A percentile compares a stretch with the other conserved stretches of the same genome.
Conservation (phyloP, 495 filamentous ascomycete species). For the Hypoxylon trugodes region DNA sequence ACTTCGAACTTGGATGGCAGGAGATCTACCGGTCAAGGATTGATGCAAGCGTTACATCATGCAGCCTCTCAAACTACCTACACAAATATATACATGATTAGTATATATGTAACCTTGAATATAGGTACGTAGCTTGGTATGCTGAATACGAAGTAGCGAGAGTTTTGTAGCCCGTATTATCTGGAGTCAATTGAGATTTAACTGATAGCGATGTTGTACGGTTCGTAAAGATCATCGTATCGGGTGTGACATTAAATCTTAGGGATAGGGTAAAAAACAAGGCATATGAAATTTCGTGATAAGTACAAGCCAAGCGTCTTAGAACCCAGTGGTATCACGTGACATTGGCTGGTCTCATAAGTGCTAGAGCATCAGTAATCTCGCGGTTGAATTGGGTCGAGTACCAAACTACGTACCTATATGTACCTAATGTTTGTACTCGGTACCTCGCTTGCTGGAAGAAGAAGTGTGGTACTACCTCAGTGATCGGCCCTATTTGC, state of each 20-base stretch:
- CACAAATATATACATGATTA: constrained; percentile 2
- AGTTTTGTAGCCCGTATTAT: too few species aligned
- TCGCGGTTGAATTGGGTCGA: constrained; percentile 18
- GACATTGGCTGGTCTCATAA: neutral
- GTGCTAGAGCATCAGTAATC: constrained; percentile 11
- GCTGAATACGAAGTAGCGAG: too few species aligned
- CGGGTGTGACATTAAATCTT: too few species aligned
- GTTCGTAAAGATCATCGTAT: too few species aligned
- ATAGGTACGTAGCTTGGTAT: too few species aligned
- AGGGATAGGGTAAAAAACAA: too few species aligned
- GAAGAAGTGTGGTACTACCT: constrained; percentile 15
- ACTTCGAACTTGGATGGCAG: constrained; percentile 25
- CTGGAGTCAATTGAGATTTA: too few species aligned
- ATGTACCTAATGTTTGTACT: neutral
- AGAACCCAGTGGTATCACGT: constrained; percentile 5
- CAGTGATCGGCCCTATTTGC: constrained; percentile 43
- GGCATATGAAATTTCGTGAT: too few species aligned
- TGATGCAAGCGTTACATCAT: constrained; percentile 44
- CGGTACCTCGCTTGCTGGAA: constrained; percentile 18
- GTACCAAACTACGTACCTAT: neutral
- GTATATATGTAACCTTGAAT: neutral
- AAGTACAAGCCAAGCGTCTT: too few species aligned
- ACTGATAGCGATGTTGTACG: too few species aligned
- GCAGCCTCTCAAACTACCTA: constrained; percentile 28
- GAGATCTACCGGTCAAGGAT: constrained; percentile 50